Evolutionary conservation across 805 yeast species (phyloP).

Genomic region (Kodamaea hsintzibuensis): DNA sequence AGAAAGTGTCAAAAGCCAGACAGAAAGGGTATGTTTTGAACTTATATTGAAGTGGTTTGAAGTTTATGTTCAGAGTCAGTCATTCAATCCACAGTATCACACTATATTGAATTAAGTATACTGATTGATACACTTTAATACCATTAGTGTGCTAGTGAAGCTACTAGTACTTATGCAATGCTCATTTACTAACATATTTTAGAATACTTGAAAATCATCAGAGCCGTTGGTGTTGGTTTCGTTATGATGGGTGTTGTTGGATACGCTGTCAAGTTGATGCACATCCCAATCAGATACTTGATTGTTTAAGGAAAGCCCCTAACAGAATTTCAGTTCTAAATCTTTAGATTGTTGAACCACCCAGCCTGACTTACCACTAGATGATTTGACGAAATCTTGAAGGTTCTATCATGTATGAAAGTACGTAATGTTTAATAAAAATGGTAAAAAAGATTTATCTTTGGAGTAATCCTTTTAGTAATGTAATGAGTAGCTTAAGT

Average conservation of each 20-base stretch:
- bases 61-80: background rate
- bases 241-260: constrained; percentile 98
- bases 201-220: constrained; percentile 85
- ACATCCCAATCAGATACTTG: constrained; percentile 94
- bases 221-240: constrained; percentile 97
- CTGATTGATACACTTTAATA: too few species aligned
- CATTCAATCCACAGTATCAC: background rate
- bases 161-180: background rate
- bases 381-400: background rate
- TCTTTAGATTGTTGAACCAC: background rate
- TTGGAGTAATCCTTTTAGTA: too few species aligned
- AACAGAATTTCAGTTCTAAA: background rate
- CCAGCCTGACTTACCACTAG: background rate
- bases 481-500: too few species aligned
- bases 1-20: constrained; percentile 93
- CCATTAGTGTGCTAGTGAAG: too few species aligned
- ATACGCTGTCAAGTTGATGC: constrained; percentile 88
- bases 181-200: constrained; percentile 20
- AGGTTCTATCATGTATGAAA: background rate
- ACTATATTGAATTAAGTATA: too few species aligned
- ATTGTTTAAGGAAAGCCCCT: constrained; percentile 61
- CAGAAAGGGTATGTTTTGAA: constrained; percentile 57
- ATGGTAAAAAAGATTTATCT: background rate
- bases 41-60: background rate
- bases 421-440: constrained; percentile 2